phyloP scores from a whole-genome alignment of 2,329 filamentous ascomycete genomes.

The Penicillium digitatum region DNA sequence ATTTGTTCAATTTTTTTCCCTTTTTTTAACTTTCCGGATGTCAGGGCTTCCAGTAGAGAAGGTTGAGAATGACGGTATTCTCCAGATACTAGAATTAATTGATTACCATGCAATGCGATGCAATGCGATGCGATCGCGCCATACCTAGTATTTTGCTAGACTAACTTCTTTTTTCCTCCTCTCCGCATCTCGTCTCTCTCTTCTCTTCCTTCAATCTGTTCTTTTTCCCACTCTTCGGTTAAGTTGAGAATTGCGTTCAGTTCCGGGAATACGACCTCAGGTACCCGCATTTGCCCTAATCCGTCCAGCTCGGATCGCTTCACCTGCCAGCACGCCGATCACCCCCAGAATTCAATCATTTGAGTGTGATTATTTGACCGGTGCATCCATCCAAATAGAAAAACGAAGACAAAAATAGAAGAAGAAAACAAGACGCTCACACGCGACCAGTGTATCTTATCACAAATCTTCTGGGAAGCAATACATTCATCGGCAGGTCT shows the following conservation, averaged over 20 bases:
- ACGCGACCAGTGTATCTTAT: background rate
- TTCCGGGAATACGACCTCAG: conserved; percentile 5
- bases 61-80: conserved; percentile 8
- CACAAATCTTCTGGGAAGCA: conserved; percentile 8
- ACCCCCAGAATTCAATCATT: background rate
- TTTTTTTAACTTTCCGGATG: background rate
- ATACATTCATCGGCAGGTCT: conserved; percentile 37
- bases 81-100: background rate
- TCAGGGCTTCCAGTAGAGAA: background rate
- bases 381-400: background rate
- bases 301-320: conserved; percentile 6
- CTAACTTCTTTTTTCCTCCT: background rate
- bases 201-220: conserved; percentile 4
- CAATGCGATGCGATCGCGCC: background rate
- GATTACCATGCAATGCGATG: background rate
- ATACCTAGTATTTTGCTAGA: background rate
- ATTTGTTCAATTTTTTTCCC: conserved; percentile 9
- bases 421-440: background rate
- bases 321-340: background rate
- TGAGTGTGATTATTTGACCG: background rate
- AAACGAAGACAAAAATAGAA: background rate
- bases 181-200: conserved; percentile 1
- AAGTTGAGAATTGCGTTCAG: conserved; percentile 7
- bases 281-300: conserved; percentile 11
- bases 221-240: conserved; percentile 1